Base-by-base conservation (phyloP, 2,329 filamentous ascomycete genomes). In the Orbilia ellipsospora region DNA sequence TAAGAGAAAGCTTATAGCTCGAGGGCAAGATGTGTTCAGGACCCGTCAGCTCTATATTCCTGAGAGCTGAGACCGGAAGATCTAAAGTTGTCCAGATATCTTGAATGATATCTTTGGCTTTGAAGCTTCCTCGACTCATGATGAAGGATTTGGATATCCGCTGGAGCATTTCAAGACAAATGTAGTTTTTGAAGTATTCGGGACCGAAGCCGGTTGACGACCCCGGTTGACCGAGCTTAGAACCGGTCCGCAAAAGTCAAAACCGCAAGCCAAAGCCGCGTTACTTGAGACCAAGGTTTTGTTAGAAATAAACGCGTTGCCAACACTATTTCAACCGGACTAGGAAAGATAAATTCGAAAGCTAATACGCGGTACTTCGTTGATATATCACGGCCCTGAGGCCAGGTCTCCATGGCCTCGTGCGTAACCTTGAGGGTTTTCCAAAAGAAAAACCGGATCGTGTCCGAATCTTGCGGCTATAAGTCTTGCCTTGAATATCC, bases 81-180 rank as follows among this genome's bases (percentile, higher is more conserved):
- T 57, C 40, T 16, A 74, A 61, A 36, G n/a, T 63, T 5, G 40
- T 16, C 70, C 70, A 74, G 28, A 74, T 60, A 31, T 74, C 63
- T 44, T 20, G 59, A 50, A 74, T 26, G 36, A 74, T 64, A 18
- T 57, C 63, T n/a, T 48, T 52, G 7, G 42, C 20, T 10, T 48
- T 44, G 51, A 63, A 59, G 26, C n/a, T 26, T 3, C 40, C 31
- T 23, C 63, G 51, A 44, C 48, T 50, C 63, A 74, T 74, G 10
- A 16, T 44, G 23, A 42, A 10, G 18, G 44, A 15, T 59, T 18
- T 63, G 44, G n/a, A 15, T 52, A 23, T 52, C 20, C 16, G 48
- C 18, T 18, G 48, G 26, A 45, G 4, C 18, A 31, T 67, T 13
- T 8, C 12, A 52, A 26, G 7, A 6, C n/a, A 36, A 10, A 12